These are phyloP conservation scores for Arabis alpina DNA, from an alignment of 345 rosid genomes.

Conservation along the genomic window DNA sequence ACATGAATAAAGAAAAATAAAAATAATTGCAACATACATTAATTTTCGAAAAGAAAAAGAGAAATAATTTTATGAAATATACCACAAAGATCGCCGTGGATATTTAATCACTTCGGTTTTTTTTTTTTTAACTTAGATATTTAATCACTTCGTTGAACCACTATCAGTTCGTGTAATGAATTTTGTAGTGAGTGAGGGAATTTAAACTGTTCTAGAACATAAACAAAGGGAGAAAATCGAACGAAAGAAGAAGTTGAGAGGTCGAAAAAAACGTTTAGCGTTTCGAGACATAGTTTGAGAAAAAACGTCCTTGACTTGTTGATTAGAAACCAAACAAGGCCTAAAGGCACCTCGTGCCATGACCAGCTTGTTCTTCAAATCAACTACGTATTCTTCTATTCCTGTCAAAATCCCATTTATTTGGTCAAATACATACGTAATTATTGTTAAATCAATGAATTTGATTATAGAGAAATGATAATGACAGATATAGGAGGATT, in stretches of 20 bases:
- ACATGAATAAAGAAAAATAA: background rate
- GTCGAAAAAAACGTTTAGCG: slow-evolving; percentile 26
- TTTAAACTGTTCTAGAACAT: slow-evolving; percentile 15
- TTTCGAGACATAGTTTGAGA: slow-evolving; percentile 28
- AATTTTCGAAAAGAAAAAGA: background rate
- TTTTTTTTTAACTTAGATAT: no score
- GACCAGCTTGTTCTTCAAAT: slow-evolving; percentile 37
- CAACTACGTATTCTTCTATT: slow-evolving; percentile 38
- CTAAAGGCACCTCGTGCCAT: slow-evolving; percentile 44
- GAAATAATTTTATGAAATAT: background rate
- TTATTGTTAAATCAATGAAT: background rate
- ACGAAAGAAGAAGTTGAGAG: slow-evolving; percentile 20
- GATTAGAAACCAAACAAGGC: slow-evolving; percentile 21
- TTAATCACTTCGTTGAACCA: background rate
- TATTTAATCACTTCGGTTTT: no score
- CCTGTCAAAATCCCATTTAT: slow-evolving; percentile 26
- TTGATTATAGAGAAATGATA: background rate
- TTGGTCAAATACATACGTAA: slow-evolving; percentile 20
- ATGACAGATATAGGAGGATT: slow-evolving; percentile 2
- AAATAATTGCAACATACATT: background rate
- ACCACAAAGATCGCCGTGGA: no score
- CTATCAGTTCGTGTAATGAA: slow-evolving; percentile 3
- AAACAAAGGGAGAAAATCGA: slow-evolving; percentile 22
- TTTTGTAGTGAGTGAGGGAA: background rate
- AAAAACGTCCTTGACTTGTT: slow-evolving; percentile 14